Evolutionary conservation across 306 rosid species (phyloP).

Genomic region (Trichosanthes truncata): DNA sequence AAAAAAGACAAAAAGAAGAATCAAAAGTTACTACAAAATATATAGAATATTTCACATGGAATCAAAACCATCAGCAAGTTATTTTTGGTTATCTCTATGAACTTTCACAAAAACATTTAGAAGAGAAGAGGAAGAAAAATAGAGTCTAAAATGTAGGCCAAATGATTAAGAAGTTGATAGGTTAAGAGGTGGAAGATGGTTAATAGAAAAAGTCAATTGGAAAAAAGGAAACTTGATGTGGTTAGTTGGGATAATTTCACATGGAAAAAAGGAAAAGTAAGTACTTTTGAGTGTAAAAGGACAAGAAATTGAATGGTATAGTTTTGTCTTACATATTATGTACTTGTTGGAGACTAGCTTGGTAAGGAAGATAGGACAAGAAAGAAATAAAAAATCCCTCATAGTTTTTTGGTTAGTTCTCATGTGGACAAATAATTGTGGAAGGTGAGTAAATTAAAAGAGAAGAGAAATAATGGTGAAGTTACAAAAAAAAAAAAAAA

Average conservation of each 20-base stretch:
- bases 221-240: neutral
- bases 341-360: neutral
- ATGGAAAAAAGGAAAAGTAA: neutral
- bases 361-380: neutral
- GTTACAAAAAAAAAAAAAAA: too few species aligned
- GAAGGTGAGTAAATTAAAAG: neutral
- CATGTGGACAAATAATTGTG: neutral
- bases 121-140: neutral
- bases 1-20: neutral
- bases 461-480: neutral
- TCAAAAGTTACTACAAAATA: neutral
- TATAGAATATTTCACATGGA: neutral
- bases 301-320: neutral
- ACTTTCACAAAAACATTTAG: neutral
- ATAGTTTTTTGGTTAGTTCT: neutral
- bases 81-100: neutral
- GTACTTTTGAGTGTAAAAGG: neutral
- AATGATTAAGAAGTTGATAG: neutral
- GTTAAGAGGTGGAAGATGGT: neutral
- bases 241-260: neutral
- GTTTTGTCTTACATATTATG: neutral
- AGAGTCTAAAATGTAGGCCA: neutral
- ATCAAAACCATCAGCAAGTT: neutral
- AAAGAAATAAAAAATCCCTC: neutral
- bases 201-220: neutral